A percentile compares a stretch with the other conserved stretches of the same genome.
phyloP scores from a whole-genome alignment of 2,329 filamentous ascomycete genomes.

The Parascedosporium putredinis region DNA sequence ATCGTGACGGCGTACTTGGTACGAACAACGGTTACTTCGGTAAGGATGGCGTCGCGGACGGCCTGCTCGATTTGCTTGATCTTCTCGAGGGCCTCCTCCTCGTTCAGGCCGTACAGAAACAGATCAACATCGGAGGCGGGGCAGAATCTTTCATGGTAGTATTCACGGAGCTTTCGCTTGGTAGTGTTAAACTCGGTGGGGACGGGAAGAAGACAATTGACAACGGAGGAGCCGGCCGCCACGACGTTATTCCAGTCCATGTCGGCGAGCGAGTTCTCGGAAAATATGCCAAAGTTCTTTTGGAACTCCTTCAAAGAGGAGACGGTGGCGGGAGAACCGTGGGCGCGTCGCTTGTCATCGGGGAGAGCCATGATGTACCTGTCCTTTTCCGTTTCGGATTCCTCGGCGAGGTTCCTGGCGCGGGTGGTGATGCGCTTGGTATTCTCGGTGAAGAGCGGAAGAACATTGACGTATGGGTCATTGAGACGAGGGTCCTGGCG shows the following conservation, averaged over 20 bases:
- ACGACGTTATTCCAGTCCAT: constrained; percentile 77
- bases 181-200: constrained; percentile 49
- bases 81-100: constrained; percentile 70
- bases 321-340: constrained; percentile 59
- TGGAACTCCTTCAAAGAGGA: constrained; percentile 58
- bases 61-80: constrained; percentile 70
- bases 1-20: constrained; percentile 86
- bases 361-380: constrained; percentile 61
- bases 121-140: constrained; percentile 81
- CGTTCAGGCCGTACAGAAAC: constrained; percentile 70
- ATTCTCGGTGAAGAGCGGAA: constrained; percentile 53
- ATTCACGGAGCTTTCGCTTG: constrained; percentile 55
- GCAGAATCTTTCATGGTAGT: constrained; percentile 72
- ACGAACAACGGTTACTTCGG: constrained; percentile 74
- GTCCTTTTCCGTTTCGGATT: constrained; percentile 49
- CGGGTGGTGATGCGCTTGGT: constrained; percentile 49
- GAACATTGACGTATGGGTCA: constrained; percentile 49
- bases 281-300: constrained; percentile 72
- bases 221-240: constrained; percentile 69
- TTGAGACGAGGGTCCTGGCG: constrained; percentile 46
- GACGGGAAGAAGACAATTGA: constrained; percentile 67
- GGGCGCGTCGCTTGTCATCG: constrained; percentile 46
- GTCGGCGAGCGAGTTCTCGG: constrained; percentile 64
- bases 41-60: constrained; percentile 67
- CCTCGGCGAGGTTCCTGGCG: constrained; percentile 46